Evolutionary conservation across 495 filamentous ascomycete species (phyloP).

Genomic region (Tuber brumale): DNA sequence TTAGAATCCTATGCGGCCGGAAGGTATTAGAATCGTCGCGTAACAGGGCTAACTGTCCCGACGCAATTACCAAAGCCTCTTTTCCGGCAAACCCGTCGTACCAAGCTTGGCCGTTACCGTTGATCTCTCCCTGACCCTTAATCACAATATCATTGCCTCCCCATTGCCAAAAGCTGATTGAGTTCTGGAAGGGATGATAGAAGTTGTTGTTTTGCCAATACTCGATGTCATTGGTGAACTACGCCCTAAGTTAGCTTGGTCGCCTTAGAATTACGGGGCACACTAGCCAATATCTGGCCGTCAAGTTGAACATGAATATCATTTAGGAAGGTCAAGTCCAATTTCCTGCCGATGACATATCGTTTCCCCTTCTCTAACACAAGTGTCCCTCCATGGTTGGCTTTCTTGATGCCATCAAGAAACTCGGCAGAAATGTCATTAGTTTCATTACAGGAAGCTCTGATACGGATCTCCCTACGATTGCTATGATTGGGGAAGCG

Average conservation of each 20-base stretch:
- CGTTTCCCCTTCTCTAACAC: conserved; percentile 49
- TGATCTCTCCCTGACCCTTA: conserved; percentile 50
- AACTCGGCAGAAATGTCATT: conserved; percentile 54
- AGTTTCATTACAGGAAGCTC: conserved; percentile 49
- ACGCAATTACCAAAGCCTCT: conserved; percentile 45
- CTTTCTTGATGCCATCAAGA: conserved; percentile 48
- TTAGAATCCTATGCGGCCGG: conserved; percentile 45
- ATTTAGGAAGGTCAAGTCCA: conserved; percentile 54
- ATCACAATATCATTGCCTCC: conserved; percentile 55
- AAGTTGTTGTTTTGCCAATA: conserved; percentile 58
- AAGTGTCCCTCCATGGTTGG: conserved; percentile 52
- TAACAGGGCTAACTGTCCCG: too few species aligned
- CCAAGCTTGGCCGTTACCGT: conserved; percentile 53
- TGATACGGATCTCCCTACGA: conserved; percentile 49
- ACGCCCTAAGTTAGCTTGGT: not conserved
- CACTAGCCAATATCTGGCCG: conserved; percentile 48
- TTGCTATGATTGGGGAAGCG: conserved; percentile 36
- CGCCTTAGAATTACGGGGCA: not conserved
- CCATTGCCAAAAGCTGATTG: conserved; percentile 57
- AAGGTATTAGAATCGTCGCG: not conserved
- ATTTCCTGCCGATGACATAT: conserved; percentile 53
- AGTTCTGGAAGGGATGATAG: conserved; percentile 54
- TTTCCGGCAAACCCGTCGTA: conserved; percentile 49
- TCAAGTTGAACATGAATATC: conserved; percentile 54
- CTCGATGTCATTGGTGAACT: conserved; percentile 55